These are phyloP conservation scores for Euphorbia celastroides DNA, from an alignment of 441 rosid species.

Conservation along the genomic window DNA sequence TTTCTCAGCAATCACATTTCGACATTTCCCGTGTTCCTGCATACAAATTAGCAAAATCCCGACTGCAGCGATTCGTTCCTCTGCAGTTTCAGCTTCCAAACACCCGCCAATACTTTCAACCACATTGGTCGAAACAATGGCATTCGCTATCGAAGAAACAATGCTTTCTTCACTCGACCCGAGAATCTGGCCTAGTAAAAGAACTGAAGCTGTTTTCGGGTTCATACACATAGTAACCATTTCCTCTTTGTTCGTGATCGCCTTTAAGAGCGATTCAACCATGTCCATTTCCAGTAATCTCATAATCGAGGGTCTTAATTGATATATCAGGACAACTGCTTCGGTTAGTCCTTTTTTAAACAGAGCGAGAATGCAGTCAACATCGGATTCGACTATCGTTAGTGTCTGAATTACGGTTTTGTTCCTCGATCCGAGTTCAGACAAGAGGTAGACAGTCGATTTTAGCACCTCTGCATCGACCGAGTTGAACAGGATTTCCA, in stretches of 20 bases:
- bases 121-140: constrained; percentile 35
- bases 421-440: constrained; percentile 62
- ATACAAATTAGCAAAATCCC: constrained; percentile 50
- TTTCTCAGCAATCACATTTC: constrained; percentile 54
- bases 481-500: constrained; percentile 65
- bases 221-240: constrained; percentile 42
- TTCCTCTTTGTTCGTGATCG: constrained; percentile 37
- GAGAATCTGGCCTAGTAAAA: constrained; percentile 44
- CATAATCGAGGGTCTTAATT: constrained; percentile 38
- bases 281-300: constrained; percentile 47
- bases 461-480: constrained; percentile 39
- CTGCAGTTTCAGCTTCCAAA: constrained; percentile 43
- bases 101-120: constrained; percentile 40
- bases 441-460: constrained; percentile 51
- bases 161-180: constrained; percentile 31
- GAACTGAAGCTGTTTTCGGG: constrained; percentile 48
- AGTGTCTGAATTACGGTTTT: constrained; percentile 51
- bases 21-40: constrained; percentile 55
- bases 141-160: constrained; percentile 32
- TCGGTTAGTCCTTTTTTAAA: constrained; percentile 61
- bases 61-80: constrained; percentile 58
- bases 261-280: constrained; percentile 41
- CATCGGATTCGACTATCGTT: constrained; percentile 62
- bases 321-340: constrained; percentile 53
- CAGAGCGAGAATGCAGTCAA: constrained; percentile 53